Evolutionary conservation across 176 grass and related monocot genomes (phyloP), one percentile per base, ranked within the genome.

Genomic region (Eragrostis nindensis): DNA sequence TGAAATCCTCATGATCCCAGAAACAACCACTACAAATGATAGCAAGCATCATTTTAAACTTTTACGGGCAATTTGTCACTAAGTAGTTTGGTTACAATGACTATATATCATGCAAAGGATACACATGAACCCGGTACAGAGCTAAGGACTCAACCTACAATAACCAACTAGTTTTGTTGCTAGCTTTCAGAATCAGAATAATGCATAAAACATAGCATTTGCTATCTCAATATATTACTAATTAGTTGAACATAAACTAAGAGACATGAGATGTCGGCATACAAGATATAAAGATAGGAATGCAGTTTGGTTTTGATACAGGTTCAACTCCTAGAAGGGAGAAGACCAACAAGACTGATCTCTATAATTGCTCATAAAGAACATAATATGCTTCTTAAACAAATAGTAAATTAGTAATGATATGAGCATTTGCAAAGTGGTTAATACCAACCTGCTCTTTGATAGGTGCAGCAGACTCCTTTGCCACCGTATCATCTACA

Each of bases 401-500:
- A 68, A 64, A 36, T 36, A 2, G 32, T 36, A 36, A 36, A 36
- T 36, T 26, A 29, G 47, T 42, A 78, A 62, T 69, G 19, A 73
- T 6, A 83, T 21, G 16, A 80, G 17, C 14, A 87, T 66, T 8
- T 50, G 32, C 65, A 87, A 84, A 76, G 39, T 14, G 21, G 39
- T 72, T 43, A 77, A 12, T 73, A 57, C 38, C 15, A 60, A 92
- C 90, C 86, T 83, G 75, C 65, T 88, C 85, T 65, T 66, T 49
- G 8, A 55, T 79, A 76, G 63, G 48, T 71, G 26, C 18, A 21
- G 74, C 36, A 50, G 86, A 80, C 41, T 83, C 83, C 55, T 66
- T 52, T 6, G 29, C 11, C 38, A 16, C 53, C 6, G 29, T 49
- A 75, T 89, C 54, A 80, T 89, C 75, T 61, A 39, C 70, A 79